Evolutionary conservation across 768 basidiomycete species (phyloP), one percentile per base, ranked within the genome.

Genomic region (Leccinum obscurum): DNA sequence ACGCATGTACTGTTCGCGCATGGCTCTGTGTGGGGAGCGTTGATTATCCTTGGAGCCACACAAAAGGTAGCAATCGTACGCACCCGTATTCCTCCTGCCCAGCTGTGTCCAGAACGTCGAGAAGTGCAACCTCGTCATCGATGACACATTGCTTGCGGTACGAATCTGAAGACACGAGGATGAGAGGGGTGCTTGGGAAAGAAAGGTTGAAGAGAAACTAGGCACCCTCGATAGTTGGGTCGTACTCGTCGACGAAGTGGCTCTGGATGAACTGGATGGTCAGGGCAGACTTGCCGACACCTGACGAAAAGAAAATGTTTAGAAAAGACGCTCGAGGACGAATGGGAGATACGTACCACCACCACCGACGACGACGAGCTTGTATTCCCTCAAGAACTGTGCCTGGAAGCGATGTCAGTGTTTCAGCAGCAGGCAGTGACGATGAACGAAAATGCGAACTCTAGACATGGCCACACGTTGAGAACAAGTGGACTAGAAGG

Each of bases 1-100:
- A 55, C 95, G 87, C 95, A 98, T 98, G 79, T 98, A 98, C 71
- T 98, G 96, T 72, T 98, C 96, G 52, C 96, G 89, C 96, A 98
- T 98, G 24, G 96, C 96, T 59, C 93, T 95, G 71, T 54, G 63
- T 54, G 14, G 34, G 22, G 39, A 24, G 39, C 39, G 32, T 49
- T 58, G 65, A 37, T 54, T 34, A 60, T 52, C 28, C 32, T 52
- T 13, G 26, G 51, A 49, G 58, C 39, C 58, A 61, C 26, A 57
- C 41, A 39, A 26, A 41, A 41, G 59, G 20, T 8, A n/a, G 14
- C n/a, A 46, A 48, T 39, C 6, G 46, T 13, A 83, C 89, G 57
- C 59, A 94, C 93, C 93, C 93, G 70, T 98, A 98, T 81, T 98
- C 96, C 76, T 98, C 96, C 76, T 98, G 95, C 37, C 95, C 95